phyloP scores from a whole-genome alignment of 2,329 filamentous ascomycete genomes.

The Biscogniauxia mediterranea region DNA sequence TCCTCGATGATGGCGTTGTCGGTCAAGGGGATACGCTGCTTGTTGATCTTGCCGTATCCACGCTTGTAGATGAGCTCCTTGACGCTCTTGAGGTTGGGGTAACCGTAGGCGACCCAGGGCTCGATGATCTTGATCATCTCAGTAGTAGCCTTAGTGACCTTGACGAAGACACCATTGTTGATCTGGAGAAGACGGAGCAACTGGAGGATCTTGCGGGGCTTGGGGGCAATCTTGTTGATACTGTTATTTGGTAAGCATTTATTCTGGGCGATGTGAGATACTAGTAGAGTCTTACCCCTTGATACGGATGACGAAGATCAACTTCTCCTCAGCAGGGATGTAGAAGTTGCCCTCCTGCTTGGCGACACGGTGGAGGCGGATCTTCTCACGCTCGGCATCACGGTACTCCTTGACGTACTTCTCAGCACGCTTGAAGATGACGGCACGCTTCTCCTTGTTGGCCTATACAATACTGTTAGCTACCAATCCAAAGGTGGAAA shows the following conservation, averaged over 20 bases:
- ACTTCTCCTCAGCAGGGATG: conserved; percentile 90
- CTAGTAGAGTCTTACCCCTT: conserved; percentile 65
- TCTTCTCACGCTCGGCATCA: conserved; percentile 96
- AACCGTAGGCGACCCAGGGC: conserved; percentile 98
- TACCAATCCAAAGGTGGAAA: conserved; percentile 7
- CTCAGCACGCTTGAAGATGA: conserved; percentile 99
- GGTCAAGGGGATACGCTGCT: conserved; percentile 93
- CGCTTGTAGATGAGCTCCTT: conserved; percentile 99
- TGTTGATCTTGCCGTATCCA: conserved; percentile 97
- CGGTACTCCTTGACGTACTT: conserved; percentile 99
- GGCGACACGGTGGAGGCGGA: conserved; percentile 84
- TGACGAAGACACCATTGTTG: conserved; percentile 99
- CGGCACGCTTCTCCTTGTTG: conserved; percentile 97
- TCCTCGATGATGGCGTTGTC: conserved; percentile 98
- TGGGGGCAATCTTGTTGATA: conserved; percentile 99
- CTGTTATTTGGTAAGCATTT: conserved; percentile 41
- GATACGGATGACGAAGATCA: conserved; percentile 98
- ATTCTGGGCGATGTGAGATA: neutral
- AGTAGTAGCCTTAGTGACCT: conserved; percentile 93
- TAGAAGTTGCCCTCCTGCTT: conserved; percentile 93
- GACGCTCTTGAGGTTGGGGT: conserved; percentile 98
- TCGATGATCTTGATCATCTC: conserved; percentile 99
- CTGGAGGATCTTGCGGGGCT: conserved; percentile 99
- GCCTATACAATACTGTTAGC: conserved; percentile 58
- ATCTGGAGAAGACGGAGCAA: conserved; percentile 99